Percentiles rank a stretch among this genome's conserved stretches.
Evolutionary conservation across 192 early-diverging fungal species (phyloP).

Genomic region (Coemansia sp.): DNA sequence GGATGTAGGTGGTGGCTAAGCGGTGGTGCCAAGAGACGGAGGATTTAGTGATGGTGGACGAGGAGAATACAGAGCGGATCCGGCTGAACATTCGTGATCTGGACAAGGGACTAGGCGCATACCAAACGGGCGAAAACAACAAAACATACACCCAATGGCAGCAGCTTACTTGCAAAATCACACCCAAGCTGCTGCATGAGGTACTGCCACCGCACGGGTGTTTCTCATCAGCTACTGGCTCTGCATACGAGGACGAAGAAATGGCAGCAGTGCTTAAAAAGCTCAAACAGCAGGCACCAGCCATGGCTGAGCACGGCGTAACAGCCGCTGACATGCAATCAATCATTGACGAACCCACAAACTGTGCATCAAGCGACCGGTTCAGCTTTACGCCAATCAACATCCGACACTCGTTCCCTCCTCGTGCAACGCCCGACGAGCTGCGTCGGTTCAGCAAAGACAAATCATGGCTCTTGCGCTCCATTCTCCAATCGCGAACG

Average conservation of each 20-base stretch:
- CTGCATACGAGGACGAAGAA: slow-evolving; percentile 65
- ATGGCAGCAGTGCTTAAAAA: slow-evolving; percentile 25
- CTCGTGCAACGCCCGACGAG: slow-evolving; percentile 64
- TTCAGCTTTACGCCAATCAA: slow-evolving; percentile 73
- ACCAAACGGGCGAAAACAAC: slow-evolving; percentile 59
- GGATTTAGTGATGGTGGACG: slow-evolving; percentile 58
- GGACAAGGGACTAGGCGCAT: slow-evolving; percentile 79
- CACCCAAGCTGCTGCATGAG: slow-evolving; percentile 32
- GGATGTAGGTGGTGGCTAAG: slow-evolving; percentile 68
- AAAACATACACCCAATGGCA: slow-evolving; percentile 73
- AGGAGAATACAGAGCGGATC: slow-evolving; percentile 64
- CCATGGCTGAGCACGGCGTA: background rate
- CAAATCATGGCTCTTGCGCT: slow-evolving; percentile 79
- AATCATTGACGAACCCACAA: slow-evolving; percentile 1
- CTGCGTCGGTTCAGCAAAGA: slow-evolving; percentile 81
- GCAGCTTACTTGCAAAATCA: slow-evolving; percentile 71
- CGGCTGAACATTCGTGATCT: slow-evolving; percentile 72
- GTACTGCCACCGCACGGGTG: slow-evolving; percentile 56
- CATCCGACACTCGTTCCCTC: slow-evolving; percentile 77
- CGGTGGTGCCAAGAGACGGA: slow-evolving; percentile 79
- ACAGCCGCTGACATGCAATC: background rate
- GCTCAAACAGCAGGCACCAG: slow-evolving; percentile 9
- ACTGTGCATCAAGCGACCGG: slow-evolving; percentile 5
- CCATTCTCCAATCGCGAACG: background rate
- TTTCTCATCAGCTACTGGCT: slow-evolving; percentile 51